These are phyloP conservation scores for Aspergillus ellipticus DNA, from an alignment of 495 filamentous ascomycete genomes.

Conservation along the genomic window DNA sequence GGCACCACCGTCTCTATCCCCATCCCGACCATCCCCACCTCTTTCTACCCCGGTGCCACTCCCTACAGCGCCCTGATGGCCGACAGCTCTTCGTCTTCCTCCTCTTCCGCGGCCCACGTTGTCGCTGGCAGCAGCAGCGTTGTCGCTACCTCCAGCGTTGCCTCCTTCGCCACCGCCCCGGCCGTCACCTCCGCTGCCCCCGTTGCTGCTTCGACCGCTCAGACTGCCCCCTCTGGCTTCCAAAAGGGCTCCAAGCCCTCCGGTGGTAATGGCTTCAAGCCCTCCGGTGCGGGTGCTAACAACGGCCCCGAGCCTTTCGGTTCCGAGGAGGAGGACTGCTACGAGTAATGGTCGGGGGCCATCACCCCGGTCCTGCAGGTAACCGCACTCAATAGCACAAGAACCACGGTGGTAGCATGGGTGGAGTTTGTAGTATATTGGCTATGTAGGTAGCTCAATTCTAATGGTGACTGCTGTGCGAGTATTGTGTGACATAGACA, in stretches of 20 bases:
- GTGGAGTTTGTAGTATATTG: not conserved
- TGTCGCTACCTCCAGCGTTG: not conserved
- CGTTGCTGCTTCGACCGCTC: no score
- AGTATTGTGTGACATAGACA: not conserved
- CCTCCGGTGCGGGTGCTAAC: no score
- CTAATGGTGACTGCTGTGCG: not conserved
- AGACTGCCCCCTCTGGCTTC: no score
- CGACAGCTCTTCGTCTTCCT: not conserved
- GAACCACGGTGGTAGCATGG: not conserved
- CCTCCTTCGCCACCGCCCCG: not conserved
- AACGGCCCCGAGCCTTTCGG: not conserved
- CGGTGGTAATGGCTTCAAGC: no score
- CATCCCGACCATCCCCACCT: slow-evolving; percentile 54
- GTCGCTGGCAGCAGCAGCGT: not conserved
- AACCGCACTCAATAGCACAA: not conserved
- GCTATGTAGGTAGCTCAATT: not conserved
- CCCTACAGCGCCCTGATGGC: slow-evolving; percentile 27
- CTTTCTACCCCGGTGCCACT: slow-evolving; percentile 49
- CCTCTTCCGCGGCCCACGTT: not conserved
- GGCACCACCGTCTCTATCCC: slow-evolving; percentile 44
- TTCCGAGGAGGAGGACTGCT: not conserved
- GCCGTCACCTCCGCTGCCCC: not conserved
- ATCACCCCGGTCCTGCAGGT: not conserved
- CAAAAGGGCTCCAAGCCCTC: no score
- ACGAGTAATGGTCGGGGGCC: not conserved